These are phyloP conservation scores for Phytophthora cryptogea DNA, from an alignment of 352 stramenopile species.

Conservation along the genomic window DNA sequence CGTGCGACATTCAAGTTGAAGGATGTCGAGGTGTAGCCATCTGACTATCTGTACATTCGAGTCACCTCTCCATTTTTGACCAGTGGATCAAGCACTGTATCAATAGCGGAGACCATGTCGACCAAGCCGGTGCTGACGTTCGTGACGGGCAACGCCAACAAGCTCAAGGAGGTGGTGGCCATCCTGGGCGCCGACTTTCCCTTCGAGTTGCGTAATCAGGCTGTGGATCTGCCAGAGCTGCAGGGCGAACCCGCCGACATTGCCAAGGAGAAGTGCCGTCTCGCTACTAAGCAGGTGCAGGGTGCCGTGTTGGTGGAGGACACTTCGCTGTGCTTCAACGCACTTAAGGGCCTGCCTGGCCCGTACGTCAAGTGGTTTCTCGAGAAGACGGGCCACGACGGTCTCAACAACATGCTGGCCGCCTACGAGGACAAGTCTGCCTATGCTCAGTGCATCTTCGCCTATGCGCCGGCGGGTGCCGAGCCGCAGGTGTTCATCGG, in stretches of 20 bases:
- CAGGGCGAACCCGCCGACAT: conserved; percentile 97
- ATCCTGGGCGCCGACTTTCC: conserved; percentile 88
- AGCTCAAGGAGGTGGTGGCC: conserved; percentile 78
- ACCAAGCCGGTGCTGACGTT: conserved; percentile 72
- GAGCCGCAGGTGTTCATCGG: conserved; percentile 95
- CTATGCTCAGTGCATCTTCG: conserved; percentile 97
- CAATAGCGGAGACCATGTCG: conserved; percentile 23
- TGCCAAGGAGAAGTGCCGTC: conserved; percentile 93
- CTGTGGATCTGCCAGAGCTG: conserved; percentile 97
- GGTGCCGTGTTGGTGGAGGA: conserved; percentile 96
- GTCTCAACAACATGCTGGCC: conserved; percentile 94
- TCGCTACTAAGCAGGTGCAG: conserved; percentile 86
- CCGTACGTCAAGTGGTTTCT: conserved; percentile 99
- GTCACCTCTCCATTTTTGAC: conserved; percentile 13
- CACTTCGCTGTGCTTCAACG: conserved; percentile 97
- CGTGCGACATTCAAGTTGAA: conserved; percentile 24
- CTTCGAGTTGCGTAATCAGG: conserved; percentile 92
- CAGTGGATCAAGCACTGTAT: neutral
- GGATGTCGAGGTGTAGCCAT: neutral
- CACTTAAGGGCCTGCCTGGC: conserved; percentile 92
- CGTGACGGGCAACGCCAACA: conserved; percentile 89
- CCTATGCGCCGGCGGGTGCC: conserved; percentile 76
- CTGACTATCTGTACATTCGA: conserved; percentile 14
- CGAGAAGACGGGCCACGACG: conserved; percentile 93
- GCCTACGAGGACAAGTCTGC: conserved; percentile 95